A percentile compares a stretch with the other conserved stretches of the same genome.
Evolutionary conservation across 306 rosid species (phyloP).

Genomic region (Trifolium dubium): DNA sequence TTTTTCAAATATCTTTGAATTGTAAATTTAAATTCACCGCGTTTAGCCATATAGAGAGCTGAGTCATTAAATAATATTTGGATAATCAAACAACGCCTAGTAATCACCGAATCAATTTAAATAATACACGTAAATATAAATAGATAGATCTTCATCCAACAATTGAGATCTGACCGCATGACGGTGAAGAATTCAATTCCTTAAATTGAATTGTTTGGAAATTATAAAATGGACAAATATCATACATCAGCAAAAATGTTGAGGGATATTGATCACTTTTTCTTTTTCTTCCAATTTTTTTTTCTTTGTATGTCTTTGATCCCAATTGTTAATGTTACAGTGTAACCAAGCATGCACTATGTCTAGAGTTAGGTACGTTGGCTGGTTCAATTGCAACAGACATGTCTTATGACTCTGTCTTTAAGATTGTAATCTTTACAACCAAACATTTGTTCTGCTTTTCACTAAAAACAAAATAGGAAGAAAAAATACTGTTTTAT

Average conservation of each 20-base stretch:
- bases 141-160: background rate
- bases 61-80: background rate
- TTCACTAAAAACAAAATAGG: background rate
- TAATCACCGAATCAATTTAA: too few species aligned
- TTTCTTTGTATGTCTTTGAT: background rate
- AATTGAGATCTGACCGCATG: background rate
- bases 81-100: too few species aligned
- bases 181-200: background rate
- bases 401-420: background rate
- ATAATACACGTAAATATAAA: too few species aligned
- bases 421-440: background rate
- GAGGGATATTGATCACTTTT: background rate
- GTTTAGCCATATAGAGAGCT: too few species aligned
- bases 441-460: background rate
- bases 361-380: background rate
- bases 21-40: too few species aligned
- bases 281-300: too few species aligned
- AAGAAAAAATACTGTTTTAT: too few species aligned
- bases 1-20: too few species aligned
- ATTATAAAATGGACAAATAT: background rate
- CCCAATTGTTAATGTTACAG: background rate
- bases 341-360: background rate
- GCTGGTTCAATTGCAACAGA: background rate
- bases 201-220: background rate
- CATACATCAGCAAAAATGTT: background rate